Evolutionary conservation across 2,329 filamentous ascomycete genomes (phyloP), one percentile per base, ranked within the genome.

Genomic region (Akanthomyces dipterigenus): DNA sequence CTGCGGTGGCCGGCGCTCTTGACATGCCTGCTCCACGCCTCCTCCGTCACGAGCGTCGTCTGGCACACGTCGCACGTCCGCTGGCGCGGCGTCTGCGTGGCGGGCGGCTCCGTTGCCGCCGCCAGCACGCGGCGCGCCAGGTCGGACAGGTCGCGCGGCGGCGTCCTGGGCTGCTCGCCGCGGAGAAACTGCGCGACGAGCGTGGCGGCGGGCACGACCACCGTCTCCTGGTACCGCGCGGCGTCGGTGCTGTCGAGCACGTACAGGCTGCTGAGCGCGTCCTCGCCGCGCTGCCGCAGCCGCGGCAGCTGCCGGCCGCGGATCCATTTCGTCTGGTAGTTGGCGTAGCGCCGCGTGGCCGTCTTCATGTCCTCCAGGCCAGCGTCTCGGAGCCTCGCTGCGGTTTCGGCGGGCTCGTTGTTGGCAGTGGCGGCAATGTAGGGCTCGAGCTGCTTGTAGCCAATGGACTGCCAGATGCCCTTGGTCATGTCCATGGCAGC

Each of bases 391-490:
- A 92, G 72, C 20, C 77, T 77, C 22, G 82, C 78, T 1, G 89
- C 73, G 4, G 82, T 77, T 7, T 65, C 66, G 31, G 63, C 58
- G 0, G 66, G 66, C 36, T 72, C 64, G 65, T 75, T 67, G 16
- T 78, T 63, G 7, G 49, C 26, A 1, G 43, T 9, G 1, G 82
- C 81, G 2, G 76, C 68, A 26, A 93, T 76, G 69, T 92, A 96
- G 0, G 84, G 80, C 62, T 89, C 82, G 70, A 98, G 89, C 70
- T 99, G 91, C 71, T 96, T 97, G 75, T 92, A 97, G 1, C 95
- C 95, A 64, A 99, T 99, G 1, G 93, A 95, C 58, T 96, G 89
- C 92, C 93, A 99, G 48, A 99, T 96, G 0, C 95, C 96, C 58
- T 87, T 86, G 1, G 84, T 89, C 65, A 85, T 81, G 69, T 98